Evolutionary conservation across 176 grass and related monocot genomes (phyloP).

Genomic region (Aegilops umbellulata): DNA sequence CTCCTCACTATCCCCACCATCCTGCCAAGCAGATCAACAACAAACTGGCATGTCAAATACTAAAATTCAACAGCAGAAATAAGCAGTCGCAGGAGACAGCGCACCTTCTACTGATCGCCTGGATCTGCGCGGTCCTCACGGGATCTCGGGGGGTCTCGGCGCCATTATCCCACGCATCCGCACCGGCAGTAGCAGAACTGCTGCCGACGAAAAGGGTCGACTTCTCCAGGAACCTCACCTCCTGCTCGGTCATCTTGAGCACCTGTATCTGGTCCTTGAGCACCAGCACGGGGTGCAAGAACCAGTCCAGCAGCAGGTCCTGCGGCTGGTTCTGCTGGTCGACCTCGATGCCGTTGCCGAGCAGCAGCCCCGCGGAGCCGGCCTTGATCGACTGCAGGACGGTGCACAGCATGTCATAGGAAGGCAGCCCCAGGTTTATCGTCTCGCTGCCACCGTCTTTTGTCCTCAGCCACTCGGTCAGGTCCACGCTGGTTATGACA

Average conservation of each 20-base stretch:
- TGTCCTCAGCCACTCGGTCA: conserved; percentile 62
- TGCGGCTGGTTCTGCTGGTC: conserved; percentile 68
- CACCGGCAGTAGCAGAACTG: conserved; percentile 8
- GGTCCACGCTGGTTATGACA: conserved; percentile 50
- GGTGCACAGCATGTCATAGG: conserved; percentile 48
- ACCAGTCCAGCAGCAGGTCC: conserved; percentile 76
- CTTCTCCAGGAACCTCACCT: conserved; percentile 65
- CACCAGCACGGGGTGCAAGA: conserved; percentile 84
- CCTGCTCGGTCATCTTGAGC: conserved; percentile 66
- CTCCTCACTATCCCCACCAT: conserved; percentile 74
- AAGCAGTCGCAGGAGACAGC: neutral
- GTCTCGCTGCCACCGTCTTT: conserved; percentile 55
- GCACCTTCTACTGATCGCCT: conserved; percentile 91
- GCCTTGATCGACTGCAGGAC: conserved; percentile 64
- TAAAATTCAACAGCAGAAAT: neutral
- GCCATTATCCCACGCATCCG: conserved; percentile 44
- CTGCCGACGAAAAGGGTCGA: conserved; percentile 56
- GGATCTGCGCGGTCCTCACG: conserved; percentile 70
- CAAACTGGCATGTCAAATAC: too few relatives aligned
- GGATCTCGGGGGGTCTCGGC: conserved; percentile 44
- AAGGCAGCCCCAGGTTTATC: conserved; percentile 68
- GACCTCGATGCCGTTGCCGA: conserved; percentile 56
- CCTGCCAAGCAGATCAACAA: conserved; percentile 38
- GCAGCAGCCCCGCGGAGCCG: conserved; percentile 54
- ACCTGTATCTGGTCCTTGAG: conserved; percentile 76